Evolutionary conservation across 345 rosid genomes (phyloP), one percentile per base, ranked within the genome.

Genomic region (Hibiscus trionum): DNA sequence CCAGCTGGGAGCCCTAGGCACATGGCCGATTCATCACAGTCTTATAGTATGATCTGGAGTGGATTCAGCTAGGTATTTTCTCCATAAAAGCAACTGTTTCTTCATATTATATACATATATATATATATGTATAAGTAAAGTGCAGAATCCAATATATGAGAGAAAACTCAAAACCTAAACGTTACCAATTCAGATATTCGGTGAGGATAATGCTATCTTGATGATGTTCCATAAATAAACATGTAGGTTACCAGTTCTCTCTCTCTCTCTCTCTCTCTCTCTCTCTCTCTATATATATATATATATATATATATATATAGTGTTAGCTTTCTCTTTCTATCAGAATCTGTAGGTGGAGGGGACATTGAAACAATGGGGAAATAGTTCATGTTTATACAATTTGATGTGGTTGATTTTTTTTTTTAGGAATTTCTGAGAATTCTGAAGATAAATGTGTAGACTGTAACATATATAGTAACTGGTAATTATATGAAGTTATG

Each of bases 1-100:
- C 35, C 75, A 78, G 85, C 84, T 84, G 87, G 86, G 84, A 80
- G 76, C 84, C 84, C 39, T 85, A 85, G 86, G 46, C 46, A 71
- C 74, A 79, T 57, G 55, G 15, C 12, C 35, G 73, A 71, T 55
- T 31, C 60, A 47, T 31, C 59, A 27, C 27, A 50, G 46, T 69
- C 61, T 69, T 53, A 35, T 17, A 11, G n/a, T 17, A 55, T 69
- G 29, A 31, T 29, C 35, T 50, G 50, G 35, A 57, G 59, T 47
- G 16, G 26, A 70, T 67, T 37, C 52, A 31, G 49, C 5, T 72
- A 52, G 71, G 17, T 71, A 76, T 62, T 44, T 37, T 56, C 29
- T 44, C 49, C 50, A 72, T 3, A 60, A 39, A 42, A n/a, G 68
- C 69, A 77, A 70, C 80, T 75, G 75, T 78, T 71, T 68, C 71